Evolutionary conservation across 805 yeast genomes (phyloP), one percentile per base, ranked within the genome.

Genomic region (Ogataea trehaloabstinens): DNA sequence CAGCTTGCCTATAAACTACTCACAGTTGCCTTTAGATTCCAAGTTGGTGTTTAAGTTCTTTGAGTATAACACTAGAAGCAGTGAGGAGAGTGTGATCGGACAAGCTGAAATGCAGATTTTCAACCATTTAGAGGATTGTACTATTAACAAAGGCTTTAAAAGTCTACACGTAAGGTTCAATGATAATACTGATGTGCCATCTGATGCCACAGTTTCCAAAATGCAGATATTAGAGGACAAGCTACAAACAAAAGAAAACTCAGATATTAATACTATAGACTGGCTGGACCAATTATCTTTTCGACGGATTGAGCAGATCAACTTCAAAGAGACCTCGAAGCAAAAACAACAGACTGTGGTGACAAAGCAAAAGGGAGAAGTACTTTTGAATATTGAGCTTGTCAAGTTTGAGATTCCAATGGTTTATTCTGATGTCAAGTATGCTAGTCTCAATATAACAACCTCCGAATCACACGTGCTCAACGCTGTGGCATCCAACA

Each of bases 261-360:
- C 89, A 1, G 90, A 85, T 19, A 66, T 78, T 19, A 63, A 73
- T 4, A 60, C 74, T 5, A 60, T 76, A 1, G 77, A 73, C 34
- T 90, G 97, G 97, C 66, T 89, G 7, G 95, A 88, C 53, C 69
- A 75, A 31, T 50, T 85, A 40, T 74, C 83, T 0, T 68, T 80
- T 45, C 68, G 85, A 10, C 67, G 68, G 42, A 69, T 82, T 30
- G 80, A 76, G 47, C 60, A 56, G 34, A 51, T 64, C 34, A 63
- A 64, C 42, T 43, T 42, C 39, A 27, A 48, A 17, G 42, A 48
- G 19, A 27, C 40, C 4, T 20, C 27, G 17, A 24, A 30, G 28
- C 44, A 33, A 24, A 35, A 42, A 24, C 45, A 42, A 30, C 42
- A 34, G 22, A 39, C 41, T 13, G 19, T 41, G 20, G 40, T 44